Conservation (phyloP, 768 basidiomycete species). For the Mycena galopus region DNA sequence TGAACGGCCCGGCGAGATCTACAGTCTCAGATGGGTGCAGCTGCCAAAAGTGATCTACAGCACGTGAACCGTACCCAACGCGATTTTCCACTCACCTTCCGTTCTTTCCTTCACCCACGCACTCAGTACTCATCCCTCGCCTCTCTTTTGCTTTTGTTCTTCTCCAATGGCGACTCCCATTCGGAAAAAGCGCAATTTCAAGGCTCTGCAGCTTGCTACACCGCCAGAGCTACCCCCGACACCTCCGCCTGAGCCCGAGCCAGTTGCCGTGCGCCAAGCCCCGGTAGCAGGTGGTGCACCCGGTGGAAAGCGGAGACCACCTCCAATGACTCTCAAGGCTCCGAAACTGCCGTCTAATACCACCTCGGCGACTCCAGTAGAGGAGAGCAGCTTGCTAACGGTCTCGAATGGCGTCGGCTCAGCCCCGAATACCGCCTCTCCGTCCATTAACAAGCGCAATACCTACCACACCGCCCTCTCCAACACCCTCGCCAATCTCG, state of each 20-base stretch:
- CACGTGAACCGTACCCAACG: background rate
- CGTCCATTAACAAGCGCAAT: conserved; percentile 68
- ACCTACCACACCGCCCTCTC: conserved; percentile 86
- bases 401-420: conserved; percentile 65
- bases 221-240: conserved; percentile 55
- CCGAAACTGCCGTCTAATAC: conserved; percentile 68
- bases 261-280: conserved; percentile 63
- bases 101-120: background rate
- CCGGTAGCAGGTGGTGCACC: conserved; percentile 59
- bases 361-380: conserved; percentile 55
- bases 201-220: conserved; percentile 83
- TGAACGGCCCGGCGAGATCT: too few species aligned
- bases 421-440: conserved; percentile 64
- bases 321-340: conserved; percentile 85
- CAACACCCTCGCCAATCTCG: conserved; percentile 87
- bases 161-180: background rate
- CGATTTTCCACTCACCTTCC: background rate
- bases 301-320: conserved; percentile 78
- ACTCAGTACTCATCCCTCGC: background rate
- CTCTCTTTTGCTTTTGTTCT: background rate
- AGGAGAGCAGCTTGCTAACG: conserved; percentile 60
- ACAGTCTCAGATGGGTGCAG: too few species aligned
- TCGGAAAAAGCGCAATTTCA: conserved; percentile 91
- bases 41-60: too few species aligned
- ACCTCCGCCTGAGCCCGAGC: conserved; percentile 50